Evolutionary conservation across 306 rosid genomes (phyloP).

Genomic region (Purshia tridentata): DNA sequence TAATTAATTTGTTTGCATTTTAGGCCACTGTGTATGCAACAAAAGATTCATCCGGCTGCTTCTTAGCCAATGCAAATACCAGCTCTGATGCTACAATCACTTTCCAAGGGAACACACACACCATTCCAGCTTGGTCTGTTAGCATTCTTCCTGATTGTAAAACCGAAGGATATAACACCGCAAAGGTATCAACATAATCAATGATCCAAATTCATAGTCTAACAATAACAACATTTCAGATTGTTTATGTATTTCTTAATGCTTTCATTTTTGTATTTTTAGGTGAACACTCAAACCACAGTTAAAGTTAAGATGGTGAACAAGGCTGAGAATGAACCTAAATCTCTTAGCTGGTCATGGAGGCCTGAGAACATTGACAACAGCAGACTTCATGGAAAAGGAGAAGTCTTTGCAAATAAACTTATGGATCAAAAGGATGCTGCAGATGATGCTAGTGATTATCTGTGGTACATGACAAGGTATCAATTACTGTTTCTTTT

Average conservation of each 20-base stretch:
- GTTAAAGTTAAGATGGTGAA: conserved; percentile 35
- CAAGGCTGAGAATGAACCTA: conserved; percentile 43
- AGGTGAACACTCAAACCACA: conserved; percentile 62
- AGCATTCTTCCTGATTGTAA: conserved; percentile 53
- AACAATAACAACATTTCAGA: neutral
- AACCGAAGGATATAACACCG: conserved; percentile 49
- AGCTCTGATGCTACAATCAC: conserved; percentile 43
- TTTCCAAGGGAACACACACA: conserved; percentile 24
- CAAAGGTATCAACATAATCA: conserved; percentile 25
- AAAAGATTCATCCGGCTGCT: conserved; percentile 39
- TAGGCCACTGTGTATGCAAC: conserved; percentile 47
- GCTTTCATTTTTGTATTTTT: neutral
- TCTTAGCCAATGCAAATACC: conserved; percentile 44
- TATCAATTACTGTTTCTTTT: neutral
- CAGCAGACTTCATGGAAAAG: conserved; percentile 24
- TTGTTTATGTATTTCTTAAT: neutral
- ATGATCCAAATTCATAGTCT: neutral
- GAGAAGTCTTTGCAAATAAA: conserved; percentile 8
- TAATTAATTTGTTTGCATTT: neutral
- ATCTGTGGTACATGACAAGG: conserved; percentile 65
- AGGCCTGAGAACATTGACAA: conserved; percentile 40
- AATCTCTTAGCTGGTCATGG: conserved; percentile 50
- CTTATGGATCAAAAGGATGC: conserved; percentile 49
- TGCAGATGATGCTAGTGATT: conserved; percentile 47
- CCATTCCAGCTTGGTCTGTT: conserved; percentile 69